Base-by-base conservation (phyloP, 352 stramenopile genomes). In the Phytophthora agathidicida region DNA sequence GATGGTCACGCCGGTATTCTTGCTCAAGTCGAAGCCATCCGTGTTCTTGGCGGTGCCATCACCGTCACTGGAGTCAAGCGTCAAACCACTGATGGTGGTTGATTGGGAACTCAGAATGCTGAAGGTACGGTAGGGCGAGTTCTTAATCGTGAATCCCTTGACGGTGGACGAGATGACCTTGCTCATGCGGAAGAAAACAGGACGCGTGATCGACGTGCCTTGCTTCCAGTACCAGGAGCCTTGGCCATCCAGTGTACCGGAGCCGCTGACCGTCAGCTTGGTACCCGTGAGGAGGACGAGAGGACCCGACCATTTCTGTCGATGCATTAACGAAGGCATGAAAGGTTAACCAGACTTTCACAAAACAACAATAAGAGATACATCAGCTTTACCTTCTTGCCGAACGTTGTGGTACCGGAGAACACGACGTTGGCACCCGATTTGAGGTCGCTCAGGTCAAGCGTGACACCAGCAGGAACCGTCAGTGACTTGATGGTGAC, bases 181-280 rank as follows among this genome's bases (percentile, higher is more conserved):
- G 46, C 36, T 55, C 52, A 69, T 60, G 26, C 60, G 60, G 60
- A 65, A 68, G 52, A 68, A 68, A 2, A 68, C 66, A 0, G 71
- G 71, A 9, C 64, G 55, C 5, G 27, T 65, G 46, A 77, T 61
- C 1, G 49, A 69, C 17, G 50, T 42, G 19, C 55, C 60, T 35
- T 80, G 59, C 20, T 68, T 66, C 71, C 71, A 80, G 63, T 73
- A 80, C 66, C 61, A 74, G 27, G 45, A 23, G 4, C 71, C 66
- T 48, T 80, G 66, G 11, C 71, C 71, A 10, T 80, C 64, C 2
- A 80, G 57, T 4, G 64, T 74, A 1, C 66, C 71, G 4, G 57
- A 35, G 3, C 70, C 70, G 1, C 53, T 47, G 3, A 79, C 62
- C 7, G 47, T 68, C 3, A 79, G 42, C 14, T 66, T 60, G 1